phyloP scores from a whole-genome alignment of 805 yeast species.

The Pichia gijzeniarum region DNA sequence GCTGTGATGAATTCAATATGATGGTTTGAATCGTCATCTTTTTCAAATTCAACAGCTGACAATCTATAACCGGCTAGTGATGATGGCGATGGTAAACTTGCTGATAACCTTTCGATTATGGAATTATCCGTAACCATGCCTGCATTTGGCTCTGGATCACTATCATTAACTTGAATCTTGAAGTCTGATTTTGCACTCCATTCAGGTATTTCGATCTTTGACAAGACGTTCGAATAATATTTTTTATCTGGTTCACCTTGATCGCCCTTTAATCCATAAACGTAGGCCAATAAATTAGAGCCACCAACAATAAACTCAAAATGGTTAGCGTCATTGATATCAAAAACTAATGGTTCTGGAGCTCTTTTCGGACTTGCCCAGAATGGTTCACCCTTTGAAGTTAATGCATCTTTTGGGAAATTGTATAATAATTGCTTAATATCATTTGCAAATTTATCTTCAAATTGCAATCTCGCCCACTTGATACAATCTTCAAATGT shows the following conservation, averaged over 20 bases:
- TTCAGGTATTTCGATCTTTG: slow-evolving; percentile 44
- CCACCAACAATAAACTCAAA: slow-evolving; percentile 79
- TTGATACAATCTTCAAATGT: slow-evolving; percentile 88
- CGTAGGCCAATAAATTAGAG: slow-evolving; percentile 85
- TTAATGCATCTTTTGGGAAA: slow-evolving; percentile 90
- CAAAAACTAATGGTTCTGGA: slow-evolving; percentile 79
- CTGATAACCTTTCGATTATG: slow-evolving; percentile 62
- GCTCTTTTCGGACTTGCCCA: slow-evolving; percentile 99
- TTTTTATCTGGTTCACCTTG: slow-evolving; percentile 42
- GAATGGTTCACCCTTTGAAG: slow-evolving; percentile 86
- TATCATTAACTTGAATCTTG: slow-evolving; percentile 77
- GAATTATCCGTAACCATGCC: slow-evolving; percentile 46
- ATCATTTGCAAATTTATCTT: slow-evolving; percentile 76
- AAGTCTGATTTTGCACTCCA: slow-evolving; percentile 73
- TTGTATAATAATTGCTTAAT: slow-evolving; percentile 86
- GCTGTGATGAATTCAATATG: slow-evolving; percentile 95
- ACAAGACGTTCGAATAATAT: slow-evolving; percentile 49
- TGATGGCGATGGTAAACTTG: slow-evolving; percentile 81
- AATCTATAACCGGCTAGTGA: slow-evolving; percentile 83
- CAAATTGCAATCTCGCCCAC: slow-evolving; percentile 93
- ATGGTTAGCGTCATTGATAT: slow-evolving; percentile 69
- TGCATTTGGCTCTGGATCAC: slow-evolving; percentile 83
- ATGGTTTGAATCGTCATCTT: slow-evolving; percentile 94
- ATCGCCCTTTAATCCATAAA: slow-evolving; percentile 83
- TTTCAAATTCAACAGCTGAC: slow-evolving; percentile 90